These are phyloP conservation scores for Trichophyton rubrum DNA, from an alignment of 2,329 filamentous ascomycete genomes.

Conservation along the genomic window DNA sequence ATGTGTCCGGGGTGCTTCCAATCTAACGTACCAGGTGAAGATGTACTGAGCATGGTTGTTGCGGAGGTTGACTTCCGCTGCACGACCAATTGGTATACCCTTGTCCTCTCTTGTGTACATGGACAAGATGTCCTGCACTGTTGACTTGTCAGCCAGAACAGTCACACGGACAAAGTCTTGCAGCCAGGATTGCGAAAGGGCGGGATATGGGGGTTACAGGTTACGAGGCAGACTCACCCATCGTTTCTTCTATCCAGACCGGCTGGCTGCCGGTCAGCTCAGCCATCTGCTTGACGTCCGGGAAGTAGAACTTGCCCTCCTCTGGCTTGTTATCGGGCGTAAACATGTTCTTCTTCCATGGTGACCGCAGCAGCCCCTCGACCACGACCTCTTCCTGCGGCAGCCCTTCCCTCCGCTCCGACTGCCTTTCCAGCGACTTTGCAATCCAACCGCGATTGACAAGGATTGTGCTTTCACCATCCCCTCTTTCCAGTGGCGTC, in stretches of 20 bases:
- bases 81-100: constrained; percentile 78
- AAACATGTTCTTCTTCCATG: constrained; percentile 97
- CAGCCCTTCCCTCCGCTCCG: constrained; percentile 50
- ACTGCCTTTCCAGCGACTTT: constrained; percentile 57
- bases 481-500: constrained; percentile 69
- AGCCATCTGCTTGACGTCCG: constrained; percentile 88
- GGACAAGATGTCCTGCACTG: constrained; percentile 67
- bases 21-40: constrained; percentile 71
- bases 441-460: constrained; percentile 88
- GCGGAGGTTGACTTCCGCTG: constrained; percentile 79
- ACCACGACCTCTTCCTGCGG: constrained; percentile 61
- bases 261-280: constrained; percentile 65
- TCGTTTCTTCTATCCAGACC: constrained; percentile 92
- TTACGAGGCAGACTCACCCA: constrained; percentile 47
- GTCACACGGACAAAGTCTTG: not conserved
- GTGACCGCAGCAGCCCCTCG: constrained; percentile 72
- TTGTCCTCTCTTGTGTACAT: constrained; percentile 62
- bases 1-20: not conserved
- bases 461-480: constrained; percentile 55
- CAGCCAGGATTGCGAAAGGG: not conserved
- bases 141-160: not conserved
- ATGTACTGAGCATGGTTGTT: constrained; percentile 99
- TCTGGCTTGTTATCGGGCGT: constrained; percentile 82
- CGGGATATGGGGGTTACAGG: not conserved
- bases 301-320: constrained; percentile 82